A percentile compares a stretch with the other conserved stretches of the same genome.
phyloP scores from a whole-genome alignment of 306 rosid species.

The Lathyrus aphaca region DNA sequence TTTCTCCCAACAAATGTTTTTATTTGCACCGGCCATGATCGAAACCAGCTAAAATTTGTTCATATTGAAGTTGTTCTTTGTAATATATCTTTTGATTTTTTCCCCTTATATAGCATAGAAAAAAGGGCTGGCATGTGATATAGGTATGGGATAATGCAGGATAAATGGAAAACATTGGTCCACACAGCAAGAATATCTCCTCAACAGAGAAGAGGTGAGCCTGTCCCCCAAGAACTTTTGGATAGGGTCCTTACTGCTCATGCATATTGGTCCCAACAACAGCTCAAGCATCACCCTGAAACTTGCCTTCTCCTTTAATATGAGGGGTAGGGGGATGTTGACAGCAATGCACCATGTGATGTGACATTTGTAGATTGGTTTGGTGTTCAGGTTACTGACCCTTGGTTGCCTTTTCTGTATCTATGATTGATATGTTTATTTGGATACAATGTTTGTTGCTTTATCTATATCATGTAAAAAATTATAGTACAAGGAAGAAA shows the following conservation, averaged over 20 bases:
- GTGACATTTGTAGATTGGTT: constrained; percentile 30
- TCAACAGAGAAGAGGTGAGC: constrained; percentile 91
- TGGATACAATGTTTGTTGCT: constrained; percentile 23
- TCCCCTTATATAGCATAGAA: constrained; percentile 11
- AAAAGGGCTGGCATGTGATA: constrained; percentile 43
- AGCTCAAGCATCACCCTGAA: constrained; percentile 63
- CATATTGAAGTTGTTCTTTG: too few relatives aligned
- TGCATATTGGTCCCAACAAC: constrained; percentile 77
- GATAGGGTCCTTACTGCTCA: constrained; percentile 83
- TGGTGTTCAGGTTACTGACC: constrained; percentile 41
- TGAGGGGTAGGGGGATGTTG: neutral
- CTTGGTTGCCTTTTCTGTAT: constrained; percentile 25
- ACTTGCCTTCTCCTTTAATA: constrained; percentile 54
- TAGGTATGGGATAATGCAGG: constrained; percentile 57
- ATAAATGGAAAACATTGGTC: constrained; percentile 91
- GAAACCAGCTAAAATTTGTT: too few relatives aligned
- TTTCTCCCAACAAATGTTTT: too few relatives aligned
- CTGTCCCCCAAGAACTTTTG: constrained; percentile 90
- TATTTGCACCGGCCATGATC: too few relatives aligned
- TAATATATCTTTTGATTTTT: neutral
- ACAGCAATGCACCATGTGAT: constrained; percentile 12
- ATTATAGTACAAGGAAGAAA: constrained; percentile 31
- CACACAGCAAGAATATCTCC: constrained; percentile 95
- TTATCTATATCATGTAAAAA: constrained; percentile 35
- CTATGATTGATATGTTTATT: constrained; percentile 42